These are phyloP conservation scores for Chernovozyma aurita DNA, from an alignment of 1,139 yeast genomes.

Conservation along the genomic window DNA sequence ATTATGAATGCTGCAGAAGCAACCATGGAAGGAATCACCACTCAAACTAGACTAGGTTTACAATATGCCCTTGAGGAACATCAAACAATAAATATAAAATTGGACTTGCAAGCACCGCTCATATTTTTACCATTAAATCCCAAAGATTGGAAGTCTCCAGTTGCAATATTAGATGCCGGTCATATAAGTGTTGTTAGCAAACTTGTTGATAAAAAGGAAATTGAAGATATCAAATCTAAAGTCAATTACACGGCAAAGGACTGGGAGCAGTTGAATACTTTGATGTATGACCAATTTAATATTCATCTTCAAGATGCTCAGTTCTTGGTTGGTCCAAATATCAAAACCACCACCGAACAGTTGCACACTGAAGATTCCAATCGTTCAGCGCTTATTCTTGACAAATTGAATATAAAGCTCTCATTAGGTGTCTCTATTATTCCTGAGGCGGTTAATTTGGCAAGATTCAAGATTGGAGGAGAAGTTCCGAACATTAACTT, in stretches of 20 bases:
- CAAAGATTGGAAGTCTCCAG: slow-evolving; percentile 76
- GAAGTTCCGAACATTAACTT: slow-evolving; percentile 72
- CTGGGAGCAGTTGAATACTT: slow-evolving; percentile 62
- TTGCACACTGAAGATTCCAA: slow-evolving; percentile 40
- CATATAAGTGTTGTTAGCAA: slow-evolving; percentile 84
- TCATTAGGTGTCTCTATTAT: slow-evolving; percentile 76
- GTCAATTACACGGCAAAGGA: slow-evolving; percentile 68
- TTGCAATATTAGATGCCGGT: slow-evolving; percentile 93
- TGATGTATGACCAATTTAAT: slow-evolving; percentile 87
- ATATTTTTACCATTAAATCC: slow-evolving; percentile 87
- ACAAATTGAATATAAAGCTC: slow-evolving; percentile 70
- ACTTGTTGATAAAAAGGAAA: slow-evolving; percentile 65
- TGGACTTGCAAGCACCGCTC: slow-evolving; percentile 91
- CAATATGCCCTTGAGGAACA: slow-evolving; percentile 94
- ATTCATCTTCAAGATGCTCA: slow-evolving; percentile 82
- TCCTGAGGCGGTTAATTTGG: slow-evolving; percentile 72
- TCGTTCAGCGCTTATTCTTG: slow-evolving; percentile 59
- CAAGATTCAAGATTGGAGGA: slow-evolving; percentile 72
- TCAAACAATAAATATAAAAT: slow-evolving; percentile 76
- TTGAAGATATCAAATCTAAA: slow-evolving; percentile 68
- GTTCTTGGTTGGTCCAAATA: slow-evolving; percentile 78
- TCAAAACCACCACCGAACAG: slow-evolving; percentile 71
- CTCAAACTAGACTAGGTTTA: slow-evolving; percentile 87
- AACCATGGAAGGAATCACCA: slow-evolving; percentile 84
- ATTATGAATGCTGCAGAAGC: slow-evolving; percentile 94